These are phyloP conservation scores for Xylaria nigripes DNA, from an alignment of 495 filamentous ascomycete species.

Conservation along the genomic window DNA sequence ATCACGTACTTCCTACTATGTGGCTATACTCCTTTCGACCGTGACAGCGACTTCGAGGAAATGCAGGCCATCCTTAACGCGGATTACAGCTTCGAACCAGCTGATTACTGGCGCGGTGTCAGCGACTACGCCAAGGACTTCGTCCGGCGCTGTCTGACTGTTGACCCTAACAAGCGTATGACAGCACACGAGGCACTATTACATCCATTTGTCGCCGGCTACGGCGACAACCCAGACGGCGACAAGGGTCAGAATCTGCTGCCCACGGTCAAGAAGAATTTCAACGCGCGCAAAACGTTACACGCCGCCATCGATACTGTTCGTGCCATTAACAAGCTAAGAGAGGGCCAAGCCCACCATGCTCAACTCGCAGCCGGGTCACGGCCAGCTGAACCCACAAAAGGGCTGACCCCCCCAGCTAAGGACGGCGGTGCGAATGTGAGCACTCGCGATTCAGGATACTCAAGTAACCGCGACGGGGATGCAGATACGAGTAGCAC, in stretches of 20 bases:
- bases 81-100: conserved; percentile 91
- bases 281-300: conserved; percentile 87
- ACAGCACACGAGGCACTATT: conserved; percentile 90
- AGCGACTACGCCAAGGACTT: conserved; percentile 80
- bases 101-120: conserved; percentile 94
- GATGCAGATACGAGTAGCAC: conserved; percentile 36
- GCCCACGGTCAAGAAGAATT: conserved; percentile 96
- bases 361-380: conserved; percentile 63
- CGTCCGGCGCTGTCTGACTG: conserved; percentile 74
- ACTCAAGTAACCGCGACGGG: conserved; percentile 27
- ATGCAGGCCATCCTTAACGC: conserved; percentile 98
- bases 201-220: conserved; percentile 74
- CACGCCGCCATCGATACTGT: conserved; percentile 98
- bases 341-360: conserved; percentile 57
- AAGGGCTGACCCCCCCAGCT: conserved; percentile 13
- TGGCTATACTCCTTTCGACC: conserved; percentile 97
- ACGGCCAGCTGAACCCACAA: conserved; percentile 30
- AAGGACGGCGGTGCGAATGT: conserved; percentile 27
- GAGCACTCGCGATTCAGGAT: conserved; percentile 33
- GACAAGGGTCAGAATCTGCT: conserved; percentile 59
- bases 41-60: conserved; percentile 94
- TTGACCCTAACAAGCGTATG: conserved; percentile 78
- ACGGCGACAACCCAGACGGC: conserved; percentile 30
- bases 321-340: conserved; percentile 92
- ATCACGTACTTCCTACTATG: conserved; percentile 98